phyloP scores from a whole-genome alignment of 2,329 filamentous ascomycete genomes.

The Penicillium sp. region DNA sequence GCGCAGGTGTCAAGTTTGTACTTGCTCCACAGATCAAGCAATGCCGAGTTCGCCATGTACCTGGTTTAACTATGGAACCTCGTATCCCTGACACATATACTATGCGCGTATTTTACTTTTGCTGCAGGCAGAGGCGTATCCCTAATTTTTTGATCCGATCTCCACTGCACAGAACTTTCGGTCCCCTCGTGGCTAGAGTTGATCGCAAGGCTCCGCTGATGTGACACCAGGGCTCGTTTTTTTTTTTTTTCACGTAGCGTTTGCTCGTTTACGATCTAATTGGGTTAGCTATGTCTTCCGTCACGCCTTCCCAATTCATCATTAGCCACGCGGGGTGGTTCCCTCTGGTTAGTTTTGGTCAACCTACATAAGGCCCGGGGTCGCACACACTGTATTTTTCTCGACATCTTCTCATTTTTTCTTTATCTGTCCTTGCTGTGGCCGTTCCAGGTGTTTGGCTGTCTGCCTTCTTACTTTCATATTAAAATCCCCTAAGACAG shows the following conservation, averaged over 20 bases:
- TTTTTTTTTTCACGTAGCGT: constrained; percentile 3
- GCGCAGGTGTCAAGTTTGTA: background rate
- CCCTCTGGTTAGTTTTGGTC: background rate
- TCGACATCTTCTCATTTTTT: background rate
- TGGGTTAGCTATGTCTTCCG: background rate
- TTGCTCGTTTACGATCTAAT: background rate
- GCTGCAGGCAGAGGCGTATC: background rate
- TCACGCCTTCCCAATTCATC: constrained; percentile 9
- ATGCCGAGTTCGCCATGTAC: background rate
- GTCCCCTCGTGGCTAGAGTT: constrained; percentile 7
- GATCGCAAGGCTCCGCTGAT: constrained; percentile 17
- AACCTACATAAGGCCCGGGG: constrained; percentile 10
- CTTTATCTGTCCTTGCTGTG: background rate
- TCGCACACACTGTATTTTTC: background rate
- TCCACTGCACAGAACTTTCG: background rate
- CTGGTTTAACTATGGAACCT: background rate
- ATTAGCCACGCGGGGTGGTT: background rate
- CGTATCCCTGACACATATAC: background rate
- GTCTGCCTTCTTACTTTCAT: background rate
- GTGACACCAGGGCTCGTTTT: background rate
- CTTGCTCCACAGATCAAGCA: too few species aligned
- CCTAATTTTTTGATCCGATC: background rate
- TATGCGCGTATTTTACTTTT: background rate
- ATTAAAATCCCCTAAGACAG: constrained; percentile 1
- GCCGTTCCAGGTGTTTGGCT: constrained; percentile 11